These are phyloP conservation scores for Vitis hybrid DNA, from an alignment of 177 flowering plant genomes.

Conservation along the genomic window DNA sequence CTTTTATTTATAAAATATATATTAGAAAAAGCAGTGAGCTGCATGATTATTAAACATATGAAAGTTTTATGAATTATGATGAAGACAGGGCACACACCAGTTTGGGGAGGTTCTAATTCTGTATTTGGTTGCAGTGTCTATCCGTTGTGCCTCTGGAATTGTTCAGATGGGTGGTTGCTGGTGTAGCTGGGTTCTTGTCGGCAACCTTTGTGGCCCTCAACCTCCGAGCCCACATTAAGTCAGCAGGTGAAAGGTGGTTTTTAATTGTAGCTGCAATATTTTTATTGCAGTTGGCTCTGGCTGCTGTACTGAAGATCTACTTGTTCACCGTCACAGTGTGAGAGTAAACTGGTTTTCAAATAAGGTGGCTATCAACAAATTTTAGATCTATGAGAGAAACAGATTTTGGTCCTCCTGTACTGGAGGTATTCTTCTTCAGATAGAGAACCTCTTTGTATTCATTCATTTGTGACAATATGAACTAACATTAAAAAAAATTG, in stretches of 20 bases:
- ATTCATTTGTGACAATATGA: slow-evolving; percentile 26
- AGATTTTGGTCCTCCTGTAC: slow-evolving; percentile 2
- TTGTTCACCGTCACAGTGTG: slow-evolving; percentile 78
- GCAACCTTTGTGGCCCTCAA: slow-evolving; percentile 93
- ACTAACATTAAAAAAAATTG: neutral
- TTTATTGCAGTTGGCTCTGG: slow-evolving; percentile 82
- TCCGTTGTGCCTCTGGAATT: slow-evolving; percentile 80
- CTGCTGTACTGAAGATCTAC: slow-evolving; percentile 77
- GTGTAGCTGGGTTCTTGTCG: slow-evolving; percentile 96
- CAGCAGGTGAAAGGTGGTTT: slow-evolving; percentile 97
- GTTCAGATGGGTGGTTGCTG: slow-evolving; percentile 90
- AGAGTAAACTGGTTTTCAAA: neutral
- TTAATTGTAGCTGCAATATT: slow-evolving; percentile 90
- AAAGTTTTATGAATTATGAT: too few relatives aligned
- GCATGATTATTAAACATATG: too few relatives aligned
- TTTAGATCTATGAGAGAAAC: neutral
- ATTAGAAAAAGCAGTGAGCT: too few relatives aligned
- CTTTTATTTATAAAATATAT: too few relatives aligned
- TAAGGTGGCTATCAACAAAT: neutral
- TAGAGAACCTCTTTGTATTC: slow-evolving; percentile 24
- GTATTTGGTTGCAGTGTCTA: slow-evolving; percentile 66
- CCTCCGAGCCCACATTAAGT: slow-evolving; percentile 78
- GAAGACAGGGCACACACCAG: too few relatives aligned
- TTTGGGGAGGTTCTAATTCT: neutral
- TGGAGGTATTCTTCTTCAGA: slow-evolving; percentile 9